Conservation (phyloP, 2,329 filamentous ascomycete species). For the Paecilomyces variotii region DNA sequence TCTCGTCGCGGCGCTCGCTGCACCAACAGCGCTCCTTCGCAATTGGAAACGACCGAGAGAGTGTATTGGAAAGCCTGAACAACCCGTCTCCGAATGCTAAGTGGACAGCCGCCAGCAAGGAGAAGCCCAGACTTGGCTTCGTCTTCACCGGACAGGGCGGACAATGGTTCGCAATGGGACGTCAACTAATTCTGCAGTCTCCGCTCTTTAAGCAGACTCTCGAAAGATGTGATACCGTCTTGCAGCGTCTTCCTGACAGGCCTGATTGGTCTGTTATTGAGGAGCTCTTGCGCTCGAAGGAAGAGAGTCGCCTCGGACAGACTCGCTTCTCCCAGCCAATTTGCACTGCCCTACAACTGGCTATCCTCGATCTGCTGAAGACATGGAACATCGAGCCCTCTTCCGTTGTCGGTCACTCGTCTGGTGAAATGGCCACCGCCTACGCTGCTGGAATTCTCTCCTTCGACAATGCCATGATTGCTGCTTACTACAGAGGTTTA, state of each 20-base stretch:
- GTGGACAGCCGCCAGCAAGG: not conserved
- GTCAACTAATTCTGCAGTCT: not conserved
- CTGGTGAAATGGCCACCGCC: constrained; percentile 44
- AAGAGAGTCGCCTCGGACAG: constrained; percentile 8
- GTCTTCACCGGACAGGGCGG: constrained; percentile 26
- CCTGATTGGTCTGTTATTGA: constrained; percentile 13
- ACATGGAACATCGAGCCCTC: constrained; percentile 23
- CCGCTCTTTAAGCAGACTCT: not conserved
- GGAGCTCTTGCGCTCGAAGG: constrained; percentile 9
- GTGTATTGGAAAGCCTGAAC: not conserved
- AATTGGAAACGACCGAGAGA: not conserved
- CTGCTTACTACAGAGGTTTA: constrained; percentile 40
- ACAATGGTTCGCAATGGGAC: constrained; percentile 24
- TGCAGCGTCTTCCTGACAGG: constrained; percentile 1
- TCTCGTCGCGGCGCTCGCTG: not conserved
- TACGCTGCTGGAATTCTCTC: constrained; percentile 42
- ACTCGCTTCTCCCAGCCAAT: constrained; percentile 15
- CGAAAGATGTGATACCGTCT: not conserved
- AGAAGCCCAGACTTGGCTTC: constrained; percentile 7
- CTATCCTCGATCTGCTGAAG: constrained; percentile 11
- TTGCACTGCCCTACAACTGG: constrained; percentile 17
- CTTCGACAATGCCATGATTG: constrained; percentile 34
- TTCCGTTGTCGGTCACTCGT: constrained; percentile 41
- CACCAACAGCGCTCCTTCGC: not conserved
- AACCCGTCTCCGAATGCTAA: not conserved